A percentile compares a stretch with the other conserved stretches of the same genome.
Evolutionary conservation across 1,139 yeast species (phyloP).

Genomic region (Yamadazyma oceani): DNA sequence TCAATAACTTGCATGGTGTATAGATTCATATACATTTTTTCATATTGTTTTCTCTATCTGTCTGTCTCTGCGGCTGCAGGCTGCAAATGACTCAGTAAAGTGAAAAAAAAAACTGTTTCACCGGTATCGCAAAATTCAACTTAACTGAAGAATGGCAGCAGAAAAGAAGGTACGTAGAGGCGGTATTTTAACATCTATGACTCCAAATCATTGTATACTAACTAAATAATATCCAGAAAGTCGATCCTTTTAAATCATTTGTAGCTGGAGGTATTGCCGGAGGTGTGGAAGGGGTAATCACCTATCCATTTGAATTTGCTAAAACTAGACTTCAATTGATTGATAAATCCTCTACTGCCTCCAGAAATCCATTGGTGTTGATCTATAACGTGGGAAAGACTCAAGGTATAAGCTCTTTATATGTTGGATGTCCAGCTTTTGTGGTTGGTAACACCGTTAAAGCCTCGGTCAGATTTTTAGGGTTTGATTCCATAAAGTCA

Average conservation of each 20-base stretch:
- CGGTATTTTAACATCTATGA: too few species aligned
- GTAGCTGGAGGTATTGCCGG: slow-evolving; percentile 96
- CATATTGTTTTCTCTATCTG: neutral
- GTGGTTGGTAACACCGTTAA: slow-evolving; percentile 95
- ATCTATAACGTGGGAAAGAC: slow-evolving; percentile 70
- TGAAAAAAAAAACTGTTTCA: slow-evolving; percentile 1
- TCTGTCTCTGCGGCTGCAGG: neutral
- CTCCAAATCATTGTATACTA: slow-evolving; percentile 5
- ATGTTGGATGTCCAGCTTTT: slow-evolving; percentile 97
- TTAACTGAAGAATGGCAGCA: slow-evolving; percentile 1
- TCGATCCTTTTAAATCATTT: slow-evolving; percentile 72
- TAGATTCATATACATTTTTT: too few species aligned
- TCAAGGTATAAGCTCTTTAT: slow-evolving; percentile 79
- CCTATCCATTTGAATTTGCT: slow-evolving; percentile 96
- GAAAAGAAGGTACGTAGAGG: slow-evolving; percentile 12
- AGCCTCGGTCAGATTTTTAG: slow-evolving; percentile 90
- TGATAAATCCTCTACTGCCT: slow-evolving; percentile 63
- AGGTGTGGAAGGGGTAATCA: slow-evolving; percentile 84
- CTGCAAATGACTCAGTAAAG: neutral
- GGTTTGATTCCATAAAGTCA: slow-evolving; percentile 84
- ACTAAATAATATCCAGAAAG: slow-evolving; percentile 19
- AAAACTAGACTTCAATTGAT: slow-evolving; percentile 88
- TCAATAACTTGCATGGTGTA: slow-evolving; percentile 15
- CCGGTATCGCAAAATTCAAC: slow-evolving; percentile 5
- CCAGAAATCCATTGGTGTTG: slow-evolving; percentile 80